Percentiles rank a stretch among this genome's conserved stretches.
These are phyloP conservation scores for Thermoascus crustaceus DNA, from an alignment of 2,329 filamentous ascomycete species.

Conservation along the genomic window DNA sequence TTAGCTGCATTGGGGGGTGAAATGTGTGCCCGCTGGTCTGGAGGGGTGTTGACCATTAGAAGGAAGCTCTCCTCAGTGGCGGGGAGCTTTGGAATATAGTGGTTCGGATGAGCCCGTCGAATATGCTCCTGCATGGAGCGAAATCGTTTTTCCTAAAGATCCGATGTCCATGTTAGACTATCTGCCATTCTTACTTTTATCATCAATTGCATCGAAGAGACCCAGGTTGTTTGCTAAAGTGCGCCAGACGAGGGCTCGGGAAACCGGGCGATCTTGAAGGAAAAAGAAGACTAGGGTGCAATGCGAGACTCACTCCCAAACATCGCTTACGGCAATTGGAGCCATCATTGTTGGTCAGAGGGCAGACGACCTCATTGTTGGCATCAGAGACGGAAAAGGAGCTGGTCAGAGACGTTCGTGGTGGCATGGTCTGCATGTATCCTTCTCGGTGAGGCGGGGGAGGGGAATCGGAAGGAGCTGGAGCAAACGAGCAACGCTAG, in stretches of 20 bases:
- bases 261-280: conserved; percentile 9
- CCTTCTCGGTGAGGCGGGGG: conserved; percentile 5
- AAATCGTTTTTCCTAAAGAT: conserved; percentile 76
- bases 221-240: too few species aligned
- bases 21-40: conserved; percentile 58
- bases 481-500: not conserved
- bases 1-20: conserved; percentile 33
- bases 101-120: conserved; percentile 87
- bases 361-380: conserved; percentile 95
- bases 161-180: conserved; percentile 22
- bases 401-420: conserved; percentile 74
- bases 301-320: conserved; percentile 72
- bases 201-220: too few species aligned
- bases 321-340: conserved; percentile 96
- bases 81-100: conserved; percentile 96
- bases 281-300: conserved; percentile 13
- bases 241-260: too few species aligned
- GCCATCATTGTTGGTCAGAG: conserved; percentile 89
- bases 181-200: conserved; percentile 1
- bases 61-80: conserved; percentile 97
- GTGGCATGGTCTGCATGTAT: conserved; percentile 65
- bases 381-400: conserved; percentile 87
- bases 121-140: conserved; percentile 99
- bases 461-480: conserved; percentile 1
- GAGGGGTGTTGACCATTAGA: conserved; percentile 89